Percentiles rank a stretch among this genome's conserved stretches.
Conservation (phyloP, 169 alveolate species). For the Eimeria necatrix region DNA sequence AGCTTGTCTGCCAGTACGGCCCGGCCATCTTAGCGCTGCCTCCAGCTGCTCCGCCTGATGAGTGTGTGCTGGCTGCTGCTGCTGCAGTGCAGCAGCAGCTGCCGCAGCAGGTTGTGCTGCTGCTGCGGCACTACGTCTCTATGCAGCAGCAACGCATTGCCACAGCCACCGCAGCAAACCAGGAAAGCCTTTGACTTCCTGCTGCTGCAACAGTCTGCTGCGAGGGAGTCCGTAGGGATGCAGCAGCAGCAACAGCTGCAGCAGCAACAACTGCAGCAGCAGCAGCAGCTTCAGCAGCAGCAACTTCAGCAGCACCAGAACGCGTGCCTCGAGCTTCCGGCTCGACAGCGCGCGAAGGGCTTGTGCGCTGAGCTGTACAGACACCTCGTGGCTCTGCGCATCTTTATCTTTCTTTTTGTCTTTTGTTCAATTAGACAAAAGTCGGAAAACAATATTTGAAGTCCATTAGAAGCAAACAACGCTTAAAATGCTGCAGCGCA, state of each 20-base stretch:
- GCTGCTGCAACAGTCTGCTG: no score
- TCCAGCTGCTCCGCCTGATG: slow-evolving; percentile 41
- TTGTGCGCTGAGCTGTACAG: not conserved
- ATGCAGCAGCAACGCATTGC: slow-evolving; percentile 7
- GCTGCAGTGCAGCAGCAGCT: slow-evolving; percentile 60
- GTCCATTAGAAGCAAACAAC: not conserved
- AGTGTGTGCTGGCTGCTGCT: slow-evolving; percentile 18
- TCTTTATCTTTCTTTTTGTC: not conserved
- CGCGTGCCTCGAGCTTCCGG: not conserved
- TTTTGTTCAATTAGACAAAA: not conserved
- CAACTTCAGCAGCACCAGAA: not conserved
- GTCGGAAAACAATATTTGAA: no score
- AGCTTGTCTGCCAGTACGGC: slow-evolving; percentile 32
- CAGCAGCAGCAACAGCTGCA: not conserved
- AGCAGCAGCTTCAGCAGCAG: not conserved
- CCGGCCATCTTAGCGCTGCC: slow-evolving; percentile 43
- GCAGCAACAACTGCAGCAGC: not conserved
- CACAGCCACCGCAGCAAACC: not conserved
- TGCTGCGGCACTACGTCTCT: slow-evolving; percentile 61
- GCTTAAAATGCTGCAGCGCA: not conserved
- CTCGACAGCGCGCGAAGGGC: not conserved
- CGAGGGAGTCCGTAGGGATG: no score
- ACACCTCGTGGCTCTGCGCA: not conserved
- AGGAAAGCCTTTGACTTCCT: not conserved
- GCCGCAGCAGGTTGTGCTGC: slow-evolving; percentile 58